phyloP scores from a whole-genome alignment of 2,329 filamentous ascomycete genomes.

The Drechslera avenae region DNA sequence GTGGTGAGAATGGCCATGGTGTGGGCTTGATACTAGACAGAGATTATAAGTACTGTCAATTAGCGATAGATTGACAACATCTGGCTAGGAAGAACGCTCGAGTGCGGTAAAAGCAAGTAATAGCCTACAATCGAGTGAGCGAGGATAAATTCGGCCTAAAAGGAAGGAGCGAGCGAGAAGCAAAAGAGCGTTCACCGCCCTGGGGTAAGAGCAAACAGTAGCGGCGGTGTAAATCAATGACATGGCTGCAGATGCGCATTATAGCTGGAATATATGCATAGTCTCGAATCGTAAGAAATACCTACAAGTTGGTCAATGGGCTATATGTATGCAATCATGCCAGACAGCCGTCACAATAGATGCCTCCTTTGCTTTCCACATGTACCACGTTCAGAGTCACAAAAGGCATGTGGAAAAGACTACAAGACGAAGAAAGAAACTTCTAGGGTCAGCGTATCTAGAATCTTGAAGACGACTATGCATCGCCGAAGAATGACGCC shows the following conservation, averaged over 20 bases:
- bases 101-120: background rate
- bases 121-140: background rate
- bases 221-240: no score
- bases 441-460: constrained; percentile 4
- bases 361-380: no score
- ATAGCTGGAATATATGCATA: no score
- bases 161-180: background rate
- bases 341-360: no score
- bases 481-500: background rate
- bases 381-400: no score
- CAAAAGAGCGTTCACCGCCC: constrained; percentile 2
- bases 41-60: no score
- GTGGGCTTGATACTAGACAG: background rate
- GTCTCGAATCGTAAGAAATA: no score
- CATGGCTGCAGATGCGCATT: no score
- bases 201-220: constrained; percentile 3
- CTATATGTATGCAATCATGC: no score
- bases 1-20: background rate
- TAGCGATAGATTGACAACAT: background rate
- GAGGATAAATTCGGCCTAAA: background rate
- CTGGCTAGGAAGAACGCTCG: background rate
- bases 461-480: constrained; percentile 1
- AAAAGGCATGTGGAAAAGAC: no score
- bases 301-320: no score
- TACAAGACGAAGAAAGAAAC: background rate